Evolutionary conservation across 495 filamentous ascomycete species (phyloP).

Genomic region (Saxophila tyrrhenica): DNA sequence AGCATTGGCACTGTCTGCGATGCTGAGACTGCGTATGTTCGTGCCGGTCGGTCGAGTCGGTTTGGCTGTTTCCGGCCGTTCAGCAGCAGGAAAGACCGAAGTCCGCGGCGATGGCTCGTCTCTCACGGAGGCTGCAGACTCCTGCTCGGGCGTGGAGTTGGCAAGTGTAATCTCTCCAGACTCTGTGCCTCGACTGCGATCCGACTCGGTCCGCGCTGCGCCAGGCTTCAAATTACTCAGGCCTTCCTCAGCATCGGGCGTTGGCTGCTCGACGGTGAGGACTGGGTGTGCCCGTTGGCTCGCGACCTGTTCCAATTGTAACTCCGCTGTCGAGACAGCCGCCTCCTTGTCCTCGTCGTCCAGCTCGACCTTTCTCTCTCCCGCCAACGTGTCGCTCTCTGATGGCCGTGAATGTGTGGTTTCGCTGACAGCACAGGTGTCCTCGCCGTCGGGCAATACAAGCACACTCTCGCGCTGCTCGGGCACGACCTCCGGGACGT

Average conservation of each 20-base stretch:
- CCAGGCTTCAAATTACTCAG: neutral
- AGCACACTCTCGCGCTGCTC: neutral
- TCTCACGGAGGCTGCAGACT: neutral
- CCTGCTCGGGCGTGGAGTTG: neutral
- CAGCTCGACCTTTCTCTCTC: neutral
- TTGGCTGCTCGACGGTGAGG: conserved; percentile 10
- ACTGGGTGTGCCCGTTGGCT: neutral
- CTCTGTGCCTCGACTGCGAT: neutral
- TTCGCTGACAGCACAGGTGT: neutral
- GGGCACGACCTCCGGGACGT: neutral
- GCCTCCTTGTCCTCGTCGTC: neutral
- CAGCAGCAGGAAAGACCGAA: no score
- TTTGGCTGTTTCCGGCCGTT: neutral
- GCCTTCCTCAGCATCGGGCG: conserved; percentile 10
- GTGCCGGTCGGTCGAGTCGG: neutral
- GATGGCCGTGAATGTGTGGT: neutral
- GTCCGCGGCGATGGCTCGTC: neutral
- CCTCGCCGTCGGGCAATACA: neutral
- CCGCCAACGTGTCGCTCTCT: neutral
- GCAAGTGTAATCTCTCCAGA: neutral
- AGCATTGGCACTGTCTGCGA: conserved; percentile 14
- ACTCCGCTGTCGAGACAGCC: neutral
- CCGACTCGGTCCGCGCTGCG: neutral
- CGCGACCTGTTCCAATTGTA: neutral
- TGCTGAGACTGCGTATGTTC: conserved; percentile 1